Conservation (phyloP, 176 grass and related monocot species). For the Ensete ventricosum region DNA sequence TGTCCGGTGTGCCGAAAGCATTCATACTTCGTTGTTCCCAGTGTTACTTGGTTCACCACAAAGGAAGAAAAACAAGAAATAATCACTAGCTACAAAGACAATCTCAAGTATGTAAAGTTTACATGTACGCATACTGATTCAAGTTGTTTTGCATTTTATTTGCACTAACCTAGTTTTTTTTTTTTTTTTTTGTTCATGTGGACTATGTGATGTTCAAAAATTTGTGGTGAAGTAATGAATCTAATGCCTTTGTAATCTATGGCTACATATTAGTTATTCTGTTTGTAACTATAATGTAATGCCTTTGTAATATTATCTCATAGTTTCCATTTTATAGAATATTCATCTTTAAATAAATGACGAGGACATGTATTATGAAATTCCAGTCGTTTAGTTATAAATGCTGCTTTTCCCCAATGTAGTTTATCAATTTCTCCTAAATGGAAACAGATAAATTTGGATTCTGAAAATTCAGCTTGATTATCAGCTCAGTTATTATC, state of each 20-base stretch:
- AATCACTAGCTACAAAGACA: constrained; percentile 64
- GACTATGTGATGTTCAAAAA: no score
- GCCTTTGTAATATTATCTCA: background rate
- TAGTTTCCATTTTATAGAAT: no score
- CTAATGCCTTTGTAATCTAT: background rate
- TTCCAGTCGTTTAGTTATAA: no score
- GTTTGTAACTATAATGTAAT: background rate
- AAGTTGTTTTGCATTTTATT: background rate
- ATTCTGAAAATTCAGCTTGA: no score
- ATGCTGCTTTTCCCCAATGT: no score
- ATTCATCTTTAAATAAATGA: no score
- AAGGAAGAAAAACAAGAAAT: constrained; percentile 80
- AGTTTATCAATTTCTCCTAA: no score
- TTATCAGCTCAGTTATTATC: no score
- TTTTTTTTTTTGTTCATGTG: background rate
- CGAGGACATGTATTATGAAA: no score
- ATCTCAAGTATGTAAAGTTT: constrained; percentile 34
- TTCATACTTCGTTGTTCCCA: constrained; percentile 72
- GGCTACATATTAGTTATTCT: background rate
- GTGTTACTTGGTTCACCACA: constrained; percentile 56
- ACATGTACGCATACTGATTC: background rate
- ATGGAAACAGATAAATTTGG: no score
- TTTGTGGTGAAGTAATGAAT: no score
- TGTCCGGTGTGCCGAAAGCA: constrained; percentile 66
- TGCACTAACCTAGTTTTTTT: background rate